Evolutionary conservation across 306 rosid genomes (phyloP).

Genomic region (Medicago lupulina): DNA sequence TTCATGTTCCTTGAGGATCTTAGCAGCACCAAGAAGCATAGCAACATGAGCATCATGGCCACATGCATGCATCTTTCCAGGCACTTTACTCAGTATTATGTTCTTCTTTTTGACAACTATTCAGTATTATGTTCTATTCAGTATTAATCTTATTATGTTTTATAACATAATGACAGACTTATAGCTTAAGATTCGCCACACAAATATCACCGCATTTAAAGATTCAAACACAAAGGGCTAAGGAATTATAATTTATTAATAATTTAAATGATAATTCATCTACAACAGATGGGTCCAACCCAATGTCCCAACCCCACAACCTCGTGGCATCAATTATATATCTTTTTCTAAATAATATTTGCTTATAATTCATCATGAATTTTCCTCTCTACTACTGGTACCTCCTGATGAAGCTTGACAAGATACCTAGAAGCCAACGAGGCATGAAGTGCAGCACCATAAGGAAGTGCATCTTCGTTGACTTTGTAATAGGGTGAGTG

Average conservation of each 20-base stretch:
- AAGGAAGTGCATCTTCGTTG: conserved; percentile 84
- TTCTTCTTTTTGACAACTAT: no score
- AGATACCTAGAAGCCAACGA: conserved; percentile 73
- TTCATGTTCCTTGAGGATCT: conserved; percentile 66
- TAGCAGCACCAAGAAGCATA: conserved; percentile 95
- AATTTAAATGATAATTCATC: conserved; percentile 34
- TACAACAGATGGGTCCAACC: conserved; percentile 24
- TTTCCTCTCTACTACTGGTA: conserved; percentile 42
- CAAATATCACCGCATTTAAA: not conserved
- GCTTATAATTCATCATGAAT: conserved; percentile 66
- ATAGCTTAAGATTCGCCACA: not conserved
- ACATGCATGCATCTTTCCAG: conserved; percentile 96
- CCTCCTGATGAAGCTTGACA: conserved; percentile 47
- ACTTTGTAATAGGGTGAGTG: conserved; percentile 73
- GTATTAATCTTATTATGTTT: no score
- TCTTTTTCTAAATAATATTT: conserved; percentile 5
- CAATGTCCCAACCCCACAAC: not conserved
- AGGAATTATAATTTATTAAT: not conserved
- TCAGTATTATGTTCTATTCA: no score
- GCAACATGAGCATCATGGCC: conserved; percentile 96
- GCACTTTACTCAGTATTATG: conserved; percentile 53
- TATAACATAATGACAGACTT: not conserved
- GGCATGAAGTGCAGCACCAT: conserved; percentile 96
- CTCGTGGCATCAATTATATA: conserved; percentile 14
- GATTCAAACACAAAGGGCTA: not conserved